Evolutionary conservation across 805 yeast species (phyloP).

Genomic region (Brettanomyces nanus): DNA sequence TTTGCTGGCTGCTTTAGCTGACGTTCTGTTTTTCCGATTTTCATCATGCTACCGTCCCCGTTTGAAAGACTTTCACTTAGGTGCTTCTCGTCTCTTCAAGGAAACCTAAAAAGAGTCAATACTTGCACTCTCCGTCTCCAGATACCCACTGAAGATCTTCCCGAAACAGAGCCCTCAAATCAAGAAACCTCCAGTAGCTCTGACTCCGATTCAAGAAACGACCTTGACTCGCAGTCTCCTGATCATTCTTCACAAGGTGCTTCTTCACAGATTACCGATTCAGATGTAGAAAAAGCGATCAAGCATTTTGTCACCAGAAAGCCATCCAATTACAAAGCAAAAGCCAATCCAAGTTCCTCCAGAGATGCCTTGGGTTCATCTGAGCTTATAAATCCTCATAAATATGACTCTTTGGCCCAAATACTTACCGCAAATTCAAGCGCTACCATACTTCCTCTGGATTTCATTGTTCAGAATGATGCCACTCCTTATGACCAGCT

Average conservation of each 20-base stretch:
- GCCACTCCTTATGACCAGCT: constrained; percentile 3
- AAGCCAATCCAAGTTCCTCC: neutral
- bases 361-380: neutral
- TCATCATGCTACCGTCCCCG: too few species aligned
- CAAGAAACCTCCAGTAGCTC: neutral
- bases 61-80: too few species aligned
- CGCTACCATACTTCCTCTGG: constrained; percentile 1
- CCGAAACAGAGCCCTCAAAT: too few species aligned
- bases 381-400: neutral
- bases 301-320: neutral
- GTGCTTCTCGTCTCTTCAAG: neutral
- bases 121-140: neutral
- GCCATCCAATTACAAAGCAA: neutral
- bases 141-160: neutral
- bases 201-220: neutral
- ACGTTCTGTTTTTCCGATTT: too few species aligned
- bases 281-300: constrained; percentile 2
- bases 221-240: too few species aligned
- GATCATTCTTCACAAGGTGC: too few species aligned
- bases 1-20: too few species aligned
- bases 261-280: neutral
- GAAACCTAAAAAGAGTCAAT: neutral
- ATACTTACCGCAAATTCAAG: neutral
- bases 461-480: neutral
- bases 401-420: neutral